Evolutionary conservation across 495 filamentous ascomycete genomes (phyloP), one percentile per base, ranked within the genome.

Genomic region (Halenospora varia): DNA sequence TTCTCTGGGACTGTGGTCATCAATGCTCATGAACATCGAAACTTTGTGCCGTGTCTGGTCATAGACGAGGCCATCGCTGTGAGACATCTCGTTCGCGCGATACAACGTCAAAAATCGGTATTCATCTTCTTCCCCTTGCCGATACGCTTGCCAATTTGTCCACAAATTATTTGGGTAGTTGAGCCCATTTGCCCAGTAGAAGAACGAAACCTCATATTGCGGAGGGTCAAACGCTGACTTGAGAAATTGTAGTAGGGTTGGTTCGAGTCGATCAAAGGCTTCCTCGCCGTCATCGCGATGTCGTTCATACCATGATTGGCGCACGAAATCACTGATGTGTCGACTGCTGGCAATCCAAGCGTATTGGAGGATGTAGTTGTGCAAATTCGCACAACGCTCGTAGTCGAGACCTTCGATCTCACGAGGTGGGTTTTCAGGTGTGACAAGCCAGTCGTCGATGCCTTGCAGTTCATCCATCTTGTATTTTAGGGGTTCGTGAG

Each of bases 321-420:
- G 48, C 23, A 65, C 50, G 3, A 68, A 55, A 24, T 63, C 54
- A 2, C 55, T 53, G 25, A 44, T 44, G 3, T 59, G 17, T 41
- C 39, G 52, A 22, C 60, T 62, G 49, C 65, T 63, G 13, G 66
- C 57, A 45, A 70, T 55, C 66, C 63, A 75, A 56, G 57, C 67
- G 55, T 73, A 70, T 20, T 68, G 61, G 19, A 74, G 62, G 18
- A 77, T 55, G 39, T 75, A 70, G 53, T 76, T 77, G 59, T 75
- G 74, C 15, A 77, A 59, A 45, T 67, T 70, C 10, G 73, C 72
- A 45, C 75, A 77, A 50, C 74, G 64, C 41, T 60, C 62, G 53
- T 66, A 58, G 51, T 76, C 71, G 22, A 77, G 51, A 1, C 56
- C 61, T 19, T 42, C 51, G 1, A 68, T 49, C 46, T 69, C 56